Evolutionary conservation across 1,284 basidiomycete genomes (phyloP), one percentile per base, ranked within the genome.

Genomic region (Schizopora paradoxa): DNA sequence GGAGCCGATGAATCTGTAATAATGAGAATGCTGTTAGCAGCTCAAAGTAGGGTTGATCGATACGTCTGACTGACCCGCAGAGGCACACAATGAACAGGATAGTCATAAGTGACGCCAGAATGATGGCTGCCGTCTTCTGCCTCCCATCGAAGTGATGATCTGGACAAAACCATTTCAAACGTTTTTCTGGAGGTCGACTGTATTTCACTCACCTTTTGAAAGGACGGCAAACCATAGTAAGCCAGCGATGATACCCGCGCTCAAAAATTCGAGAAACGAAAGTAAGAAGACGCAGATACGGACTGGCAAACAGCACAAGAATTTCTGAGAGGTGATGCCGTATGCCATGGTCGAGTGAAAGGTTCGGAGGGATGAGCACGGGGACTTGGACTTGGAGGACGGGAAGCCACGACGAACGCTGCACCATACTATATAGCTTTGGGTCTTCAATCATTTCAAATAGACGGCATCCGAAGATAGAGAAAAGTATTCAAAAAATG

Each of bases 261-360:
- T 14, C 2, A 49, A 8, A 10, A 49, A 36, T 19, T 49, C 29
- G 3, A 53, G 21, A 14, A 57, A 47, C 16, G 53, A 54, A 13
- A 54, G 52, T 28, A 61, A 44, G 46, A 61, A 60, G 6, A 59
- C 57, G 37, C 57, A 56, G 11, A 60, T 36, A 25, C 59, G 57
- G 47, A 61, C 52, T 39, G 59, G 49, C 49, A 58, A 36, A 39
- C 57, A 59, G 51, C 54, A 59, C 47, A 51, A 55, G 44, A 59
- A 59, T 42, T 53, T 49, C 13, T 47, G 44, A 3, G 51, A 53
- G 13, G 22, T 26, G 38, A 49, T 38, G 21, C 45, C 45, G 37
- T 47, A 47, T 23, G 45, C 45, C 42, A 45, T 45, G 16, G n/a
- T n/a, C n/a, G n/a, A n/a, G n/a, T n/a, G n/a, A n/a, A n/a, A n/a